Base-by-base conservation (phyloP, 2,329 filamentous ascomycete genomes). In the Metarhizium humberi region DNA sequence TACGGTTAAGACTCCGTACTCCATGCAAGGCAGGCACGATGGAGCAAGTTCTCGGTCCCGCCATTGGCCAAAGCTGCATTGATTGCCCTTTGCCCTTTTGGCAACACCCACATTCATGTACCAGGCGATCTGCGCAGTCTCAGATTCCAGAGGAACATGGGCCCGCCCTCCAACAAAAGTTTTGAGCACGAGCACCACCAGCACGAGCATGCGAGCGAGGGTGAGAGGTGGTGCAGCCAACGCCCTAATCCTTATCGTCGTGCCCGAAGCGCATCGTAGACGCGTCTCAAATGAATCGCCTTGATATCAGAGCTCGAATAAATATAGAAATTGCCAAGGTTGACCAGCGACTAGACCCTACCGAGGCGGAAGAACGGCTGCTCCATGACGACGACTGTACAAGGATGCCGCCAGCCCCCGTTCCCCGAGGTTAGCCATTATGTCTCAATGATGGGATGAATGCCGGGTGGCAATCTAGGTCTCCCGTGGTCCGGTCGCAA, bases 41-140 rank as follows among this genome's bases (percentile, higher is more conserved):
- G 30, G 30, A 16, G 46, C 8, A 48, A 25, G 6, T 25, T 48
- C n/a, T 48, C 6, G 16, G n/a, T 11, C 30, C 20, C n/a, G 11
- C 30, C 11, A 32, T 48, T 18, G 30, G 46, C n/a, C 30, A 11
- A 11, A 48, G 46, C 8, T 25, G 46, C 46, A 48, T 25, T 29
- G 14, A 16, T 25, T 48, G 8, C 30, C 20, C 20, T 48, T 48
- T 11, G 46, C 30, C 25, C 20, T 48, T 34, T 34, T 32, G 20
- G 30, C 46, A 13, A 16, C 16, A 25, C 51, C 34, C 34, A 8
- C 34, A 36, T 36, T 40, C 30, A 43, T 38, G 55, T 45, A 49
- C 38, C 14, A 49, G 29, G 60, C 63, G 67, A 69, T 69, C 66
- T 69, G 64, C 67, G 66, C 65, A 65, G 67, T 69, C 65, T 69